phyloP scores from a whole-genome alignment of 345 rosid species.

The Noccaea bulbosa region DNA sequence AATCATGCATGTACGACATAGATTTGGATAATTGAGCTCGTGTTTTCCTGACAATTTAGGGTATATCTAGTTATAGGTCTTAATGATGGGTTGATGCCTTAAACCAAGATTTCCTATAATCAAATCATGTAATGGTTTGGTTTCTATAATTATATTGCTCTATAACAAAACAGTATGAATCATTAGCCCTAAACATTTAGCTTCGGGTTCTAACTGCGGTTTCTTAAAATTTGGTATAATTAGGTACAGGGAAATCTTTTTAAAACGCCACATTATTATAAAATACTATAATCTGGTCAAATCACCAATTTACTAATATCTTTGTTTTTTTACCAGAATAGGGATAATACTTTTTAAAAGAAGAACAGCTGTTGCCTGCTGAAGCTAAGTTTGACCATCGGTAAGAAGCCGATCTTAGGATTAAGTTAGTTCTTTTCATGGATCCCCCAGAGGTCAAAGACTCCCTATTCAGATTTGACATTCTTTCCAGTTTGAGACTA shows the following conservation, averaged over 20 bases:
- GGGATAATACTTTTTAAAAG: not conserved
- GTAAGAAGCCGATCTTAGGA: constrained; percentile 41
- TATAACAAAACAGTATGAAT: constrained; percentile 1
- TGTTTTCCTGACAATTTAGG: not conserved
- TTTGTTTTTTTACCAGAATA: not conserved
- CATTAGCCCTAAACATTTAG: constrained; percentile 1
- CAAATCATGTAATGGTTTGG: constrained; percentile 1
- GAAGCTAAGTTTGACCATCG: constrained; percentile 37
- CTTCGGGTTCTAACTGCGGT: not conserved
- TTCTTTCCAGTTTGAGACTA: not conserved
- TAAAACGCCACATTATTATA: not conserved
- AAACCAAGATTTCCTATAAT: constrained; percentile 11
- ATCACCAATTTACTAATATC: not conserved
- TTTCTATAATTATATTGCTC: constrained; percentile 10
- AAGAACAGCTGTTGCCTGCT: constrained; percentile 38
- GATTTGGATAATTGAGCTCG: not conserved
- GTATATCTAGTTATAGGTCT: constrained; percentile 4
- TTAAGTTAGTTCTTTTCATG: constrained; percentile 28
- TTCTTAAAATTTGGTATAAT: not conserved
- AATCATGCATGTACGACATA: not conserved
- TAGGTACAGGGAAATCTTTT: not conserved
- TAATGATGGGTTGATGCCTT: not conserved
- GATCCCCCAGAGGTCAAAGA: constrained; percentile 45
- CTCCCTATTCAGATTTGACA: constrained; percentile 45
- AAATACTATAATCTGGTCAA: constrained; percentile 3